Base-by-base conservation (phyloP, 2,329 filamentous ascomycete species). In the Phialocephala sp. region DNA sequence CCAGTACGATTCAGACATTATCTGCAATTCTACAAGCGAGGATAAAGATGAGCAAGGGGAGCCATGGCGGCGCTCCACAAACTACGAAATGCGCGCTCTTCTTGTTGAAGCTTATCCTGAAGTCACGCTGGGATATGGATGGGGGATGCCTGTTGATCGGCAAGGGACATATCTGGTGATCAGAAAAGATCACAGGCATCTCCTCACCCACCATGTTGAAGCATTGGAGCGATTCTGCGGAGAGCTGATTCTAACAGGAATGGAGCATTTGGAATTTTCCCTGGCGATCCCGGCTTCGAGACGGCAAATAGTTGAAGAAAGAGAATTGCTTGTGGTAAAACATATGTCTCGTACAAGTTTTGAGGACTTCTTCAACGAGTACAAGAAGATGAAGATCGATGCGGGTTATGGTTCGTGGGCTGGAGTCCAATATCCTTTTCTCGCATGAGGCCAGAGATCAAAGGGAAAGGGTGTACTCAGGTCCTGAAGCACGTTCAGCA, bases 381-480 rank as follows among this genome's bases (percentile, higher is more conserved):
- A 54, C 50, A 54, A 54, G 22, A 54, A 54, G 24, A 54, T 54
- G 50, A 54, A 54, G 50, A 32, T 35, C 27, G 27, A 35, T n/a
- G 22, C 27, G 14, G 50, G 27, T 5, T 54, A 32, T 27, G 24
- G 18, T 11, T 54, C 50, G 18, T 54, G 50, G 50, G 27, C 8
- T 32, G 50, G 35, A 15, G 14, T 54, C 3, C 14, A 32, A 18
- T 54, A 24, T 2, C 50, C 50, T 18, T 54, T 50, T 2, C 8
- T 35, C 24, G 8, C 50, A 35, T 54, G 50, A 54, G 45, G 12
- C 12, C 20, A 22, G n/a, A 14, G 8, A 43, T 43, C 3, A 18
- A 12, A 41, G 11, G 2, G 9, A 12, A 12, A 41, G 6, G 27
- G 6, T 3, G 3, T 3, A 32, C 27, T 32, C 27, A 6, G 27